Base-by-base conservation (phyloP, 768 basidiomycete genomes). In the Lactarius sanguifluus region DNA sequence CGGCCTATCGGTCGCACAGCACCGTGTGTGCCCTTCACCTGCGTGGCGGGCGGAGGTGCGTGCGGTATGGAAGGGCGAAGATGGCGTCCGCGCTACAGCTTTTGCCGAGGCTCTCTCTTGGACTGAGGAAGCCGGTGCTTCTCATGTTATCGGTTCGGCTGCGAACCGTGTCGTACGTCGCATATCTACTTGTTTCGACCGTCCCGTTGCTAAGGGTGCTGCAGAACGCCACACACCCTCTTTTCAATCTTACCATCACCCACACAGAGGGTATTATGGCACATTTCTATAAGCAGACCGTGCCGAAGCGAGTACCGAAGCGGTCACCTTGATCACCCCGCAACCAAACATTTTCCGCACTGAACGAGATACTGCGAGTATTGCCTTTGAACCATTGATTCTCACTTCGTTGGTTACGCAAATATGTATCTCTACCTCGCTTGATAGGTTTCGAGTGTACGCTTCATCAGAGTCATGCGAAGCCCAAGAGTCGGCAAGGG, bases 1-100 rank as follows among this genome's bases (percentile, higher is more conserved):
- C 5, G 97, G 97, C 15, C 82, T 97, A 20, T 93, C 96, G 0
- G 80, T 86, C 0, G 92, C 96, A 0, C 97, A 98, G 73, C 94
- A 98, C 69, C 84, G 81, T 50, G 82, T 95, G 1, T 77, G 75
- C 43, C 83, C 83, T 1, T 85, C 86, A 0, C 70, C 76, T 0
- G 61, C 75, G 3, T 74, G 79, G 36, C 75, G 74, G 7, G 72
- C 73, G 5, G 73, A 75, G 52, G 69, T 86, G 9, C 70, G 71
- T 4, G 68, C 57, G 0, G 71, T 72, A 16, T 88, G 87, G 86
- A 73, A 61, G 43, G 67, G 73, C 55, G 71, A 73, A 68, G 70
- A 75, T 36, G 74, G 75, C 45, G 64, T 67, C 47, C 80, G 85
- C 62, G 73, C 78, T 71, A 70, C 80, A 20, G 79, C 85, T 0